Evolutionary conservation across 257 asterid genomes (phyloP), one percentile per base, ranked within the genome.

Genomic region (Fraxinus anomala): DNA sequence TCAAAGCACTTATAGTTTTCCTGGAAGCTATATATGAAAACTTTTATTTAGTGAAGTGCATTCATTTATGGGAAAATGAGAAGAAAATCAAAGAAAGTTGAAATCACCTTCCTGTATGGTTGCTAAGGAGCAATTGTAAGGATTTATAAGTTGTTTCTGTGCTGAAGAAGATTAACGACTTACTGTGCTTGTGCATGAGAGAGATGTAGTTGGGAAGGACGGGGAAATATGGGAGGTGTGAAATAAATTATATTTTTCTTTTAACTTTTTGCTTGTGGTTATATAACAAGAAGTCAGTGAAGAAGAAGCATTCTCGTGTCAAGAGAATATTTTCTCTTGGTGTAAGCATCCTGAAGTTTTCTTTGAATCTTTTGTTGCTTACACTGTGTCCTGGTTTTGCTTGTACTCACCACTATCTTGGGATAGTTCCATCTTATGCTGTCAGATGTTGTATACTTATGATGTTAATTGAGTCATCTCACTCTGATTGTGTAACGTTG

Each of bases 381-480:
- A 56, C 59, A 37, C 44, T 42, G 21, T 7, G 16, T 19, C 31
- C 81, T 31, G 40, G n/a, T 49, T 49, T 49, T 49, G 47, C 47
- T 76, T 68, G 65, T 72, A 28, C 14, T 36, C 12, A 19, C 23
- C 14, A 72, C 40, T 59, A 42, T 65, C 74, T 24, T 69, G 42
- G 73, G 67, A 59, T 59, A 59, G 30, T 21, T 59, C 67, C 67
- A 59, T 59, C 28, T 59, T 59, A 6, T 21, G 31, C 23, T 59
- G 12, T 7, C 31, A 7, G 24, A 59, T 59, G 67, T 59, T 59
- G 11, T 59, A 59, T 59, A 11, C 10, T 4, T 34, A 16, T 69
- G 21, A 56, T 73, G 72, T 69, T 78, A 24, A 72, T 77, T 11
- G 51, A 42, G 51, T 42, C 72, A 75, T 83, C 71, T 83, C 70